phyloP scores from a whole-genome alignment of 371 early-diverging fungal genomes.

The Rhizopus stolonifer region DNA sequence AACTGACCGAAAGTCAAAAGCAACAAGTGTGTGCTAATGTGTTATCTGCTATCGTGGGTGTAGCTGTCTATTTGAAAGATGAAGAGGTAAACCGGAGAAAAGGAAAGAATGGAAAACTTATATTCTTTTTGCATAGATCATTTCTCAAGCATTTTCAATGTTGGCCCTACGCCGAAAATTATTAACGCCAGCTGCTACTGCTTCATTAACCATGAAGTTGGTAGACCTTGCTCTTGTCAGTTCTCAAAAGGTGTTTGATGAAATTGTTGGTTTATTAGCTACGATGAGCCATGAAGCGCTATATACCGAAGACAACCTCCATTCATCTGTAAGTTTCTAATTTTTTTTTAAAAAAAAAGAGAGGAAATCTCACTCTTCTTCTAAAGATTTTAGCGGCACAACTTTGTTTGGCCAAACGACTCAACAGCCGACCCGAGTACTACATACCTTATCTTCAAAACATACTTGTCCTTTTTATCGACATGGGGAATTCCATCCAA shows the following conservation, averaged over 20 bases:
- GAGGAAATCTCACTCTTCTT: background rate
- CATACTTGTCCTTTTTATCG: conserved; percentile 64
- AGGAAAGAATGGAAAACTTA: background rate
- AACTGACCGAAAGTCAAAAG: conserved; percentile 44
- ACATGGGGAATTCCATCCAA: conserved; percentile 70
- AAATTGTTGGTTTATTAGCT: conserved; percentile 54
- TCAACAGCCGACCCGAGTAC: conserved; percentile 55
- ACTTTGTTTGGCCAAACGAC: conserved; percentile 49
- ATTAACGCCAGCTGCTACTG: conserved; percentile 46
- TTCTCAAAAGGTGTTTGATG: conserved; percentile 47
- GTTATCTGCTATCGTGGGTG: conserved; percentile 61
- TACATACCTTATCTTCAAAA: conserved; percentile 58
- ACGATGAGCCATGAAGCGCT: conserved; percentile 50
- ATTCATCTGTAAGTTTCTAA: background rate
- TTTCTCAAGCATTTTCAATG: conserved; percentile 64
- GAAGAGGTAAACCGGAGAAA: conserved; percentile 41
- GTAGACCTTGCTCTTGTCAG: conserved; percentile 65
- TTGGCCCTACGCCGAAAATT: conserved; percentile 56
- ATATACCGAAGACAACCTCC: conserved; percentile 47
- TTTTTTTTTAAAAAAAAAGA: conserved; percentile 6
- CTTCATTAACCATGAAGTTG: conserved; percentile 53
- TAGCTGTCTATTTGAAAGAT: conserved; percentile 61
- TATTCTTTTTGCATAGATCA: conserved; percentile 36
- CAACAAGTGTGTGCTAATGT: conserved; percentile 59
- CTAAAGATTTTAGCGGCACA: conserved; percentile 41